These are phyloP conservation scores for Sporothrix curviconia DNA, from an alignment of 2,329 filamentous ascomycete species.

Conservation along the genomic window DNA sequence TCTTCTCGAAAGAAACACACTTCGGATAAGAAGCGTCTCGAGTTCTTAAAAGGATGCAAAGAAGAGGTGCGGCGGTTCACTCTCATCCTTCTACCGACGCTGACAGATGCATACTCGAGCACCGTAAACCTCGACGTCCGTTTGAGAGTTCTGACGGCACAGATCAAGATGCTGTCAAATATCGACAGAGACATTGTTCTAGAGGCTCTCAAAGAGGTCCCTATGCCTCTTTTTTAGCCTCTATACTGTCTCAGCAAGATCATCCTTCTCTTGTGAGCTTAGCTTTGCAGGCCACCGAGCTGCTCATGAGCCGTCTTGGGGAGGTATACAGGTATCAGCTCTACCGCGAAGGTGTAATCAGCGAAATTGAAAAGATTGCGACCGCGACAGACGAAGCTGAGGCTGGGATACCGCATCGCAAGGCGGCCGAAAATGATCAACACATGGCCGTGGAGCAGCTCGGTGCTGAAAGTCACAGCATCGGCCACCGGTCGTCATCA, in stretches of 20 bases:
- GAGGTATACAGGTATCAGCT: conserved; percentile 92
- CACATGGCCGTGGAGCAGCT: no score
- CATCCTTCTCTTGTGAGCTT: conserved; percentile 80
- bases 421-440: no score
- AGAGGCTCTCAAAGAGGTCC: conserved; percentile 78
- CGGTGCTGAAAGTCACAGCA: background rate
- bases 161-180: conserved; percentile 96
- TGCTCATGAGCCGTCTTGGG: conserved; percentile 77
- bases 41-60: conserved; percentile 75
- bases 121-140: conserved; percentile 93
- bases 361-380: conserved; percentile 79
- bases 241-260: conserved; percentile 92
- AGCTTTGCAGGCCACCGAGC: conserved; percentile 81
- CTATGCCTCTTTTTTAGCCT: conserved; percentile 95
- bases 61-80: conserved; percentile 84
- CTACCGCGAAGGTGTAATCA: conserved; percentile 91
- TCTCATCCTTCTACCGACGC: conserved; percentile 83
- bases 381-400: conserved; percentile 26
- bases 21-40: conserved; percentile 73
- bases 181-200: conserved; percentile 78
- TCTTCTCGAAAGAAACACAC: conserved; percentile 41
- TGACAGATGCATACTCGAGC: conserved; percentile 95
- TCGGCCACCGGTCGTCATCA: background rate
- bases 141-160: conserved; percentile 90
- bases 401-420: no score